Evolutionary conservation across 352 stramenopile species (phyloP), one percentile per base, ranked within the genome.

Genomic region (Phytophthora hibernalis): DNA sequence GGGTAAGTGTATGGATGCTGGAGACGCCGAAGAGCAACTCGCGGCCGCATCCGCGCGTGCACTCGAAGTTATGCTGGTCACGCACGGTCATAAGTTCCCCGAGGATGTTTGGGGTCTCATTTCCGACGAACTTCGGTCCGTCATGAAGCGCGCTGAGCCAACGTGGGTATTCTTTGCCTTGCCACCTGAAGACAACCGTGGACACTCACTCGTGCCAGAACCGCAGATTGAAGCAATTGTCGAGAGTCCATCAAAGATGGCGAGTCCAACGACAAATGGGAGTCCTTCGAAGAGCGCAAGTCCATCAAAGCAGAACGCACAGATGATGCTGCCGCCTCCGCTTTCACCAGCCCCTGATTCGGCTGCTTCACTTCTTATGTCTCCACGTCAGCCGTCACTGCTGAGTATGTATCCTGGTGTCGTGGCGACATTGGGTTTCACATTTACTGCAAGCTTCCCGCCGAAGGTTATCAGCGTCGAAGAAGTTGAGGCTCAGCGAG

Each of bases 101-200:
- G 80, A 91, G 40, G 80, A 90, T 21, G 87, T 92, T 8, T 95
- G 87, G 85, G 87, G 87, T 0, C 65, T 95, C 22, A 93, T 95
- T 40, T 66, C 82, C 0, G 87, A 95, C 55, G 87, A 95, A 56
- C 57, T 95, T n/a, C 81, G 87, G 15, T 87, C 85, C 0, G 81
- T 93, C 24, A 85, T 95, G 76, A 77, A 79, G 30, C 83, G 83
- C 3, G 82, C 81, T 7, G 82, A 92, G 61, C 86, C 86, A 1
- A 92, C 86, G 40, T 95, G 83, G 84, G 79, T 91, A 28, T 87
- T 91, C 57, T 89, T 86, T 50, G 69, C 68, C 0, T 49, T 77
- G 43, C 59, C 69, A 15, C 54, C 43, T 30, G 44, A 64, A 52
- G 47, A 61, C 5, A 49, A 65, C 5, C 40, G 2, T 33, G 52